Conservation (phyloP, 192 early-diverging fungal genomes). For the Diversispora eburnea region DNA sequence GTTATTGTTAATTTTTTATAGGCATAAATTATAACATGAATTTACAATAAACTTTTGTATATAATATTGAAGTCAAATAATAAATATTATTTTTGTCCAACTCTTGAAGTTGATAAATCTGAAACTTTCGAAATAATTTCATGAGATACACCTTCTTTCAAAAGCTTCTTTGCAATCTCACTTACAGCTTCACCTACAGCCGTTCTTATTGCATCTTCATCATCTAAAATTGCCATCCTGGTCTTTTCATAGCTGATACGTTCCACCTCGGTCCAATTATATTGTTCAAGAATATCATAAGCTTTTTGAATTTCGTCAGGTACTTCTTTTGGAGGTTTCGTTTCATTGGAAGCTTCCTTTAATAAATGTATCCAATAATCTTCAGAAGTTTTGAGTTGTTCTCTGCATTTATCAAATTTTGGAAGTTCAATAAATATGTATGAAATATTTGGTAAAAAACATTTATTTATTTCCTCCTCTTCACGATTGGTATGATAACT, state of each 20-base stretch:
- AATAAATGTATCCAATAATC: conserved; percentile 6
- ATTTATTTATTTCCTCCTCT: background rate
- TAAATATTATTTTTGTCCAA: too few species aligned
- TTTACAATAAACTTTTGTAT: too few species aligned
- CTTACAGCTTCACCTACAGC: background rate
- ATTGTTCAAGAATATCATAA: background rate
- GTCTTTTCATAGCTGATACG: background rate
- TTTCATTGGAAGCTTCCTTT: background rate
- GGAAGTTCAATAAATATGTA: background rate
- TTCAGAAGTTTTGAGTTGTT: background rate
- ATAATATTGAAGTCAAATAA: too few species aligned
- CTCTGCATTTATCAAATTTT: background rate
- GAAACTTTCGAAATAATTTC: too few species aligned
- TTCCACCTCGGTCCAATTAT: background rate
- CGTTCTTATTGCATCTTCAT: background rate
- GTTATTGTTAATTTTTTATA: too few species aligned
- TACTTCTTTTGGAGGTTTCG: background rate
- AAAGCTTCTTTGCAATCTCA: background rate
- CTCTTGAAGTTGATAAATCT: background rate
- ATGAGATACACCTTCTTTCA: background rate
- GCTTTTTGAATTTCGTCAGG: background rate
- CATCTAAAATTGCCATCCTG: background rate
- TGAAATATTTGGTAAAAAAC: conserved; percentile 3
- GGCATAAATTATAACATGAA: too few species aligned
- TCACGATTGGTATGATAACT: background rate